Conservation (phyloP, 208 protist species). For the Leishmania lainsoni region DNA sequence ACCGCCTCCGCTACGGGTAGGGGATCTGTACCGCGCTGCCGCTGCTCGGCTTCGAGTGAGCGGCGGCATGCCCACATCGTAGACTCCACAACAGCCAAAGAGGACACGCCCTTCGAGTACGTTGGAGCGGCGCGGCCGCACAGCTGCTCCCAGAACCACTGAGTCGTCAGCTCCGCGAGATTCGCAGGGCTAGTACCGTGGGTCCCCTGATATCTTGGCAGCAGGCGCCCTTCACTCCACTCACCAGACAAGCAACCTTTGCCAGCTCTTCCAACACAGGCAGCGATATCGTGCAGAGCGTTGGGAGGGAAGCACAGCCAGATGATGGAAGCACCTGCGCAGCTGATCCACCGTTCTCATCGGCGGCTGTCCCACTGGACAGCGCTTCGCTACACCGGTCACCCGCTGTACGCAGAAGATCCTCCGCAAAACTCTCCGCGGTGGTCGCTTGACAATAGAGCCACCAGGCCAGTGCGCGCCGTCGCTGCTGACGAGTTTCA, state of each 20-base stretch:
- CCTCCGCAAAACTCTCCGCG: conserved; percentile 17
- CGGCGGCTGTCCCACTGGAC: not conserved
- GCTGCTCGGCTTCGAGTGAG: not conserved
- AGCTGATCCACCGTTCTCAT: not conserved
- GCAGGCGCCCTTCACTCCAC: not conserved
- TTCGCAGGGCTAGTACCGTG: not conserved
- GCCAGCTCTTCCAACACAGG: conserved; percentile 20
- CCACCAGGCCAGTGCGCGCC: not conserved
- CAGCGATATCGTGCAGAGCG: conserved; percentile 9
- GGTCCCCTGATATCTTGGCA: not conserved
- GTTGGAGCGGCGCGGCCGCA: conserved; percentile 16
- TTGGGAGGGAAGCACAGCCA: too few relatives aligned
- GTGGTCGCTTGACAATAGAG: conserved; percentile 1
- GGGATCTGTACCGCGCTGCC: not conserved
- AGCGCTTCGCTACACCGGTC: not conserved
- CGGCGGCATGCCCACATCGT: not conserved
- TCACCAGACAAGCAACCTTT: conserved; percentile 12
- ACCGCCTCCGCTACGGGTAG: not conserved
- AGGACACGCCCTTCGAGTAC: not conserved
- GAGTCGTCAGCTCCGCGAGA: not conserved
- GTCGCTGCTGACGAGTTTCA: conserved; percentile 8
- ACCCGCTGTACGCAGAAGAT: conserved; percentile 1
- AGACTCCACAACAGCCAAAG: conserved; percentile 8
- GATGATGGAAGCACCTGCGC: not conserved
- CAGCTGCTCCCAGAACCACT: conserved; percentile 24